These are phyloP conservation scores for Bruguiera gymnorhiza DNA, from an alignment of 345 rosid genomes.

Conservation along the genomic window DNA sequence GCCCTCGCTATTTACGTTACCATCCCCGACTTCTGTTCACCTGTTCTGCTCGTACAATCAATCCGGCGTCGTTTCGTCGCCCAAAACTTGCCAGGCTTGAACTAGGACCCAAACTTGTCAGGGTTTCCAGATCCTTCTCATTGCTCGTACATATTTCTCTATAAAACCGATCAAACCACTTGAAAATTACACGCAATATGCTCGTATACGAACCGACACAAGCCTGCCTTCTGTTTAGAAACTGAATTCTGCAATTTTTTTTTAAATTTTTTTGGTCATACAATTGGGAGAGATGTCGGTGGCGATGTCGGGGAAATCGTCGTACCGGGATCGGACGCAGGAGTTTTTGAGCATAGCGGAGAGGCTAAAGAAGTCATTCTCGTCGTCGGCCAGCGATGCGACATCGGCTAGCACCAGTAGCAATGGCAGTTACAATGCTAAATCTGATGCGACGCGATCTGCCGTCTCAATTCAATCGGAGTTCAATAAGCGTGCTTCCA, in stretches of 20 bases:
- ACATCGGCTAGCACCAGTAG: constrained; percentile 21
- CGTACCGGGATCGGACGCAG: constrained; percentile 67
- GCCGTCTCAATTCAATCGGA: constrained; percentile 54
- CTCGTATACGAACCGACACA: too few relatives aligned
- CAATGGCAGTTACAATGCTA: constrained; percentile 23
- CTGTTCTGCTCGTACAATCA: not conserved
- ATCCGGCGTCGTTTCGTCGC: not conserved
- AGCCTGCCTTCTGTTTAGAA: not conserved
- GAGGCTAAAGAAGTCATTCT: constrained; percentile 42
- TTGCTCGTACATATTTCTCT: not conserved
- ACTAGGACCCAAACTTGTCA: not conserved
- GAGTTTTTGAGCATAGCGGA: constrained; percentile 59
- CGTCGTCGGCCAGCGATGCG: constrained; percentile 38
- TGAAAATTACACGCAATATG: not conserved
- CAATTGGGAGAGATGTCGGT: constrained; percentile 11
- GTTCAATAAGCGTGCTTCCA: constrained; percentile 58
- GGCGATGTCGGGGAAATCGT: constrained; percentile 38
- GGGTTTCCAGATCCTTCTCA: constrained; percentile 8
- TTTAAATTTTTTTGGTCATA: not conserved
- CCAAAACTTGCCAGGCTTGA: not conserved
- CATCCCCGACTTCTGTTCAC: not conserved
- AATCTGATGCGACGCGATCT: constrained; percentile 47
- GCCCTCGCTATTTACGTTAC: not conserved
- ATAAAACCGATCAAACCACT: not conserved
- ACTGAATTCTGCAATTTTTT: not conserved